Evolutionary conservation across 768 basidiomycete genomes (phyloP), one percentile per base, ranked within the genome.

Genomic region (Chalciporus pseudorubinellus): DNA sequence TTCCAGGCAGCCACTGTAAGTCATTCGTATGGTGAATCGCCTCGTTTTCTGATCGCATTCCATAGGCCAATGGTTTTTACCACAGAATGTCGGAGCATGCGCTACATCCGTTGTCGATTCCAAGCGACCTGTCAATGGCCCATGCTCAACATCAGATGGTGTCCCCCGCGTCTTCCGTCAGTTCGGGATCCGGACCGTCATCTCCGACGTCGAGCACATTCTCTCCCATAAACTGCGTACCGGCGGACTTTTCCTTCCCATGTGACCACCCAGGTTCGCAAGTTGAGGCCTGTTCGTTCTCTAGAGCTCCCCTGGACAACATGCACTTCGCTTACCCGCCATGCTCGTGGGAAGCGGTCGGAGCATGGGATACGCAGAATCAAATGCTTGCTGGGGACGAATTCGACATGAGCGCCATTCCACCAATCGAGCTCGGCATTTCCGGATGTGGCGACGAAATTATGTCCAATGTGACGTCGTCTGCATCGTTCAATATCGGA

Each of bases 371-470:
- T 7, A 62, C 61, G 64, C 52, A 74, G 59, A 20, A 56, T 57
- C 65, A 70, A 44, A 57, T 72, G 49, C 69, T 87, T 40, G 70
- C 70, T 34, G 77, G 74, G 49, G 82, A 84, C 64, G 85, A 87
- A 68, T 88, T 87, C 63, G 85, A 87, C 61, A 66, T 88, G 56
- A 69, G 61, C 57, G 70, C 82, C 20, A 88, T 88, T 56, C 85
- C 84, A 2, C 79, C 84, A 0, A 77, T 86, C 64, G 78, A 85
- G 55, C 71, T 86, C 47, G 81, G 80, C 14, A 62, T 79, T 53
- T 72, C 78, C 43, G 81, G 80, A 39, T 75, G 71, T 41, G 73
- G 72, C 29, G 55, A 67, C 39, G 59, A 63, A n/a, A 43, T 61
- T 4, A 26, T 60, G 50, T 36, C 54, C 28, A 24, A 48, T 9